These are phyloP conservation scores for Penicillium sp. DNA, from an alignment of 2,329 filamentous ascomycete species.

Conservation along the genomic window DNA sequence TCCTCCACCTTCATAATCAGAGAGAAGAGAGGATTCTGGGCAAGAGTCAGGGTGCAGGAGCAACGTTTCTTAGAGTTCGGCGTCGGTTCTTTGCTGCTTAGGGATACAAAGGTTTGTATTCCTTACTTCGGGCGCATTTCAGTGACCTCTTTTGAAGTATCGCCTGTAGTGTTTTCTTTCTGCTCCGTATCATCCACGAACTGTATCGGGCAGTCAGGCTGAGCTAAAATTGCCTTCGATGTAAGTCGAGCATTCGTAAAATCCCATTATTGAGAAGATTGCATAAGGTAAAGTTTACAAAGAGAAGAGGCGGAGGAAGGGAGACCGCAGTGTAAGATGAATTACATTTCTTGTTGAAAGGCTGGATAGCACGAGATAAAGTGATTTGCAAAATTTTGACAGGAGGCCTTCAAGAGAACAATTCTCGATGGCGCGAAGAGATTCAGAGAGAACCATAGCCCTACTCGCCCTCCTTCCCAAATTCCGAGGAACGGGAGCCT, in stretches of 20 bases:
- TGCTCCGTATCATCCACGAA: no score
- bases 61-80: background rate
- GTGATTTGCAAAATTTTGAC: no score
- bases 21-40: conserved; percentile 12
- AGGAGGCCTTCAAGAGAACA: no score
- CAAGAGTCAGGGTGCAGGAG: background rate
- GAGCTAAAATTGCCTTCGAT: no score
- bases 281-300: no score
- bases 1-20: conserved; percentile 7
- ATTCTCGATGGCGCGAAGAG: background rate
- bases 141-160: background rate
- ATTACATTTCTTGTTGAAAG: background rate
- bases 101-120: background rate
- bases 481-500: background rate
- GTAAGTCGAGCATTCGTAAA: no score
- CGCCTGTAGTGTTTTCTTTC: background rate
- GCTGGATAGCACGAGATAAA: no score
- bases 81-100: background rate
- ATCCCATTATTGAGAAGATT: no score
- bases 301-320: no score
- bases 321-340: background rate
- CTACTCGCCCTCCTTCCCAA: background rate
- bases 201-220: no score
- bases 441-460: background rate
- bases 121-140: background rate